Conservation (phyloP, 345 rosid species). For the Gossypium mustelinum region DNA sequence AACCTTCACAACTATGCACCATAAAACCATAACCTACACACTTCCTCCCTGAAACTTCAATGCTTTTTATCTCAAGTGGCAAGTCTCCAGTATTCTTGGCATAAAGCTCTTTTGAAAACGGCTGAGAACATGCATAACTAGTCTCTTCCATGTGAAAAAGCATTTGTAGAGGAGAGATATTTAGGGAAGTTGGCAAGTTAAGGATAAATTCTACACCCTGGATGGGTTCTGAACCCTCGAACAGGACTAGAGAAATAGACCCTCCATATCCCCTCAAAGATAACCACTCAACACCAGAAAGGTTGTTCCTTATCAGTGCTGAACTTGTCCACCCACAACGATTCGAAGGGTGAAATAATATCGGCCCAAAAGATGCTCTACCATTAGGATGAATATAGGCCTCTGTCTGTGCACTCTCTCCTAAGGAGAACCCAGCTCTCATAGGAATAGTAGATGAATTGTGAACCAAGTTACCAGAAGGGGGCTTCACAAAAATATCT, state of each 20-base stretch:
- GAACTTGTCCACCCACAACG: conserved; percentile 72
- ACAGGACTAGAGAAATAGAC: conserved; percentile 40
- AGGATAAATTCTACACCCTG: conserved; percentile 53
- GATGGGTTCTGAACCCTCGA: conserved; percentile 51
- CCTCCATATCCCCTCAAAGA: conserved; percentile 60
- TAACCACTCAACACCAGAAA: conserved; percentile 77
- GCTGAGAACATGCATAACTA: conserved; percentile 39
- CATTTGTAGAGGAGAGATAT: conserved; percentile 33
- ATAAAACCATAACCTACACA: conserved; percentile 53
- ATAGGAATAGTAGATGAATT: conserved; percentile 19
- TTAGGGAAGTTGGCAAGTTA: conserved; percentile 31
- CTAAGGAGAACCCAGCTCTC: conserved; percentile 49
- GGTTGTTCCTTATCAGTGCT: conserved; percentile 59
- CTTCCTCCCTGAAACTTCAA: conserved; percentile 50
- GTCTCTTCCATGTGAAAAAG: conserved; percentile 35
- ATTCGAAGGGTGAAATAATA: conserved; percentile 56
- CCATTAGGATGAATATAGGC: conserved; percentile 52
- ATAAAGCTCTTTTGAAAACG: conserved; percentile 52
- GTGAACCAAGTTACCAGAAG: conserved; percentile 24
- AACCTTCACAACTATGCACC: conserved; percentile 52
- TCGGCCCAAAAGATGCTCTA: conserved; percentile 55
- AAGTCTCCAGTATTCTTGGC: conserved; percentile 62
- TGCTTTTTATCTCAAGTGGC: conserved; percentile 51
- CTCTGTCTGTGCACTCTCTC: conserved; percentile 45
- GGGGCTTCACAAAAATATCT: conserved; percentile 30